Evolutionary conservation across 139 green algal species (phyloP), one percentile per base, ranked within the genome.

Genomic region (Mychonastes homosphaera): DNA sequence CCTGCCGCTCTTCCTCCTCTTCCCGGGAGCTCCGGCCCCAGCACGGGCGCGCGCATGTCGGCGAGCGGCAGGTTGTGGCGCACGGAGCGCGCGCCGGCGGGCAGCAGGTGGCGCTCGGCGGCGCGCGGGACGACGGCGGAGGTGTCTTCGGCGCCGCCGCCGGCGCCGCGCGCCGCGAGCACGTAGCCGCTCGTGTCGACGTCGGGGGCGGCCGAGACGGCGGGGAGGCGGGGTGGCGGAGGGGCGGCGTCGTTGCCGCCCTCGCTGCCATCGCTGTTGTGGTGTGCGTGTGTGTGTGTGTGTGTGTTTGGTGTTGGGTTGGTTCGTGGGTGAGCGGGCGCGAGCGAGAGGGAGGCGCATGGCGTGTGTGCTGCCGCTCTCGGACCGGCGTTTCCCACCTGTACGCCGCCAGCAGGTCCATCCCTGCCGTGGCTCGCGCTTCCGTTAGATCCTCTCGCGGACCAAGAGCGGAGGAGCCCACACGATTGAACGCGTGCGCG

Each of bases 11-110:
- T 0, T 39, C 23, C 36, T 49, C 23, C 34, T 48, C 4, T 33
- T 33, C 36, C 32, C 15, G 21, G 21, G 4, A 21, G 48, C 24
- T 29, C 43, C 73, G 45, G 39, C 79, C 77, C 85, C 23, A 78
- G 52, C 1, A 89, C 61, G 1, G 88, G 88, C 8, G 85, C 84
- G 56, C 90, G 82, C 76, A 97, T 80, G 33, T 94, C 73, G 19
- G 87, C 75, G 12, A 68, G 65, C 0, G 82, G 87, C 35, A 92
- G 56, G 64, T 97, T 97, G 56, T 86, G 80, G 39, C 79, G 74
- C 12, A 91, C 63, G 23, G 72, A 69, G 23, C 78, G 59, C 0
- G 79, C 73, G 3, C 55, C 67, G 10, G 81, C 70, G 38, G 78
- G 19, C 7, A 18, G 26, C 28, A 6, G 12, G 49, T 40, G 4